Base-by-base conservation (phyloP, 257 asterid species). In the Paulownia fortunei region DNA sequence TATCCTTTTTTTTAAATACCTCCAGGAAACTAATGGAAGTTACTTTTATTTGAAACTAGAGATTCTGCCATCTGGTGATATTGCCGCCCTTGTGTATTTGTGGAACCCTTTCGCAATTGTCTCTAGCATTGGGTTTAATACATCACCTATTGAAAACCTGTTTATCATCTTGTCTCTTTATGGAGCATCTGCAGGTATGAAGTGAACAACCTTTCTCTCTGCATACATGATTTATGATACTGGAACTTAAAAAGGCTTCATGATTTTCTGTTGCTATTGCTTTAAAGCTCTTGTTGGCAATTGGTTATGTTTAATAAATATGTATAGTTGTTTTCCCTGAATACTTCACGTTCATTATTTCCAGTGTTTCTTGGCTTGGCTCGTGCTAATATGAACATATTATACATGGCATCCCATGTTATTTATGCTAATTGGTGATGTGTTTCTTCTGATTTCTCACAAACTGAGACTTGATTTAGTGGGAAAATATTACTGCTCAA, bases 91-190 rank as follows among this genome's bases (percentile, higher is more conserved):
- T 52, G 91, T 90, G 80, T 96, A 93, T 87, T 82, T 96, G 79
- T 96, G 98, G 98, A 93, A 93, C 82, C 98, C 99, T 76, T 91
- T 92, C 84, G 90, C 99, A 39, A 85, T 93, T 54, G 83, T 92
- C 73, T 90, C 99, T 16, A 88, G 97, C 83, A 81, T 96, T 83
- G 98, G 99, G 37, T 90, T 85, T 84, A 96, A 92, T 82, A 92
- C 98, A 51, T 81, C 97, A 15, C 98, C 97, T 7, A 73, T 93
- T 24, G 98, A 96, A 69, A 96, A 92, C 80, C 80, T 96, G 76
- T 89, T 92, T 49, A 83, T 90, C 70, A 70, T 96, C 87, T 63
- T 88, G 84, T 85, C 97, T 69, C 90, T 96, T 26, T 96, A 87
- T 82, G 99, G 98, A 77, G 99, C 99, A 58, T 88, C 96, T 80